Evolutionary conservation across 2,329 filamentous ascomycete genomes (phyloP), one percentile per base, ranked within the genome.

Genomic region (Epichloe amarillans): DNA sequence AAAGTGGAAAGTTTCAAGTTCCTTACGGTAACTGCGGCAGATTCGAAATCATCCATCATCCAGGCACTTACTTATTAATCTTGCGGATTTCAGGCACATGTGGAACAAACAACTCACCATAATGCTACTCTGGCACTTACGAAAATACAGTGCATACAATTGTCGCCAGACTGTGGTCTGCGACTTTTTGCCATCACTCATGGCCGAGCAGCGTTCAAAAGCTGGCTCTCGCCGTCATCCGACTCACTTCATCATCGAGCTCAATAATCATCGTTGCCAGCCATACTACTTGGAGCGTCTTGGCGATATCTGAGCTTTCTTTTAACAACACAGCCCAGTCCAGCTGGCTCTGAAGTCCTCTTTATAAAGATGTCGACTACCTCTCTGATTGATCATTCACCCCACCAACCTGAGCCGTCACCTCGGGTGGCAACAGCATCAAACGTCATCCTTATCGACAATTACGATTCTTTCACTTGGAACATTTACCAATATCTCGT

Each of bases 381-480:
- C 37, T 69, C 73, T 54, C 72, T 81, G 53, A 68, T 80, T 56
- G 91, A 96, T 65, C 83, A 96, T 68, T 96, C 91, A 53, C 89
- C 90, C 61, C 83, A 85, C 64, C 83, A 95, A 67, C 86, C 88
- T 53, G 78, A 84, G 56, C 83, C 85, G 49, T 83, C 83, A 33
- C 73, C 82, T 49, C 82, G 83, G 37, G 74, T 96, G 49, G 67
- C 84, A 23, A 89, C 83, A 47, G 93, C 93, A 26, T 86, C 85
- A 52, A 97, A 97, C 68, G 77, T 98, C 52, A 79, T 98, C 55
- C 77, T 98, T 56, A 96, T 98, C 62, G 93, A 98, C 75, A 98
- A 98, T 70, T 98, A 97, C 69, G 93, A 98, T 69, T 97, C 93
- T 3, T 98, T 98, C 68, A 96, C 91, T 53, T 98, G 90, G 88